These are phyloP conservation scores for Leptoxyphium fumago DNA, from an alignment of 2,329 filamentous ascomycete species.

Conservation along the genomic window DNA sequence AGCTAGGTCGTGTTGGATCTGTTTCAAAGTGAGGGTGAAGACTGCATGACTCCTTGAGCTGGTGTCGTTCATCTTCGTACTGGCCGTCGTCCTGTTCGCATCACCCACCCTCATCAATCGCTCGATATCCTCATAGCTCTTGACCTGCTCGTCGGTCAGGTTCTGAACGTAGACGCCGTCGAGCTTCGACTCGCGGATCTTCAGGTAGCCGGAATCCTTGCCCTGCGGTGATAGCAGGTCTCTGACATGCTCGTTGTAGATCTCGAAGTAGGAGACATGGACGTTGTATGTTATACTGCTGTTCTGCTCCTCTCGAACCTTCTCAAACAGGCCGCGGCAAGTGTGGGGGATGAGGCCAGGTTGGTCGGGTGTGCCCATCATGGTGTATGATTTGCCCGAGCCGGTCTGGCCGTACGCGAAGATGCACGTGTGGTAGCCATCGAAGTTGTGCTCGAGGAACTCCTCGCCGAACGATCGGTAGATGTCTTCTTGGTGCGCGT, in stretches of 20 bases:
- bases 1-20: slow-evolving; percentile 92
- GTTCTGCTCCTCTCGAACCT: slow-evolving; percentile 72
- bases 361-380: slow-evolving; percentile 78
- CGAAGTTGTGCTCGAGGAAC: slow-evolving; percentile 97
- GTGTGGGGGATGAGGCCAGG: slow-evolving; percentile 89
- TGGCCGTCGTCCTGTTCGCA: slow-evolving; percentile 70
- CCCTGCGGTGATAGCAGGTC: slow-evolving; percentile 74
- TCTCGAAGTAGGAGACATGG: slow-evolving; percentile 95
- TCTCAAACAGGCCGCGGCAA: slow-evolving; percentile 88
- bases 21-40: slow-evolving; percentile 94
- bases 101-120: slow-evolving; percentile 86
- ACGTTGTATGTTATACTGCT: slow-evolving; percentile 94
- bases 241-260: slow-evolving; percentile 98
- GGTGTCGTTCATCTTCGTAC: slow-evolving; percentile 99
- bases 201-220: slow-evolving; percentile 77
- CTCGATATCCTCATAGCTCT: slow-evolving; percentile 73
- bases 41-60: slow-evolving; percentile 92
- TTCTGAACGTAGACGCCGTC: slow-evolving; percentile 97
- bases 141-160: slow-evolving; percentile 81
- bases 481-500: slow-evolving; percentile 82
- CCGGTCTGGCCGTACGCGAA: slow-evolving; percentile 98
- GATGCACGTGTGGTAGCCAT: slow-evolving; percentile 97
- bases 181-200: slow-evolving; percentile 87
- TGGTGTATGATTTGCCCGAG: slow-evolving; percentile 95
- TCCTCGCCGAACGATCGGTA: slow-evolving; percentile 92